Evolutionary conservation across 129 eudicot species (phyloP).

Genomic region (Lonicera japonica): DNA sequence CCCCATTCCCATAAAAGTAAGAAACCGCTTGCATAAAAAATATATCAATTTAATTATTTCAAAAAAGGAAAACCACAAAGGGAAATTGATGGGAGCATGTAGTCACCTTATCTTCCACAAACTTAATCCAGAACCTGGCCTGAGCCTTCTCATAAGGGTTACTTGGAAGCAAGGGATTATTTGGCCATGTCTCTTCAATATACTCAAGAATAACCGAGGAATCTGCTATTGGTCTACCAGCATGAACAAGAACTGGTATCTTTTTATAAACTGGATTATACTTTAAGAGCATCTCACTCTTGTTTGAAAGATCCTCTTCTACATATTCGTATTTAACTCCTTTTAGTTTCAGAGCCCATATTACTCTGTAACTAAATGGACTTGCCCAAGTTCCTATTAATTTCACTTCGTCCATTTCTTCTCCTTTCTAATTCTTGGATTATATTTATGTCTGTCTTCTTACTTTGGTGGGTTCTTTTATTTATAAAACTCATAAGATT

Average conservation of each 20-base stretch:
- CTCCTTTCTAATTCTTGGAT: not conserved
- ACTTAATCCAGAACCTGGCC: conserved; percentile 17
- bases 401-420: conserved; percentile 27
- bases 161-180: conserved; percentile 8
- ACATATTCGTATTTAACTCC: conserved; percentile 23
- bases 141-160: conserved; percentile 7
- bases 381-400: conserved; percentile 20
- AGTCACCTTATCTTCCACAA: conserved; percentile 22
- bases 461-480: not conserved
- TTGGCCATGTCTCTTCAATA: conserved; percentile 38
- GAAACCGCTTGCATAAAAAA: too few relatives aligned
- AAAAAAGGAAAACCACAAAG: not conserved
- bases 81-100: not conserved
- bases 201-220: conserved; percentile 39
- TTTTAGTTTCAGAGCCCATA: conserved; percentile 28
- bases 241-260: conserved; percentile 37
- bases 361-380: conserved; percentile 25
- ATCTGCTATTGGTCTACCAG: conserved; percentile 31
- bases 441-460: too few relatives aligned
- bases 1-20: too few relatives aligned
- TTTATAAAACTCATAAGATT: not conserved
- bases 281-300: conserved; percentile 22
- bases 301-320: conserved; percentile 22
- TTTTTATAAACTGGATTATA: conserved; percentile 39
- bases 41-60: too few relatives aligned